phyloP scores from a whole-genome alignment of 2,329 filamentous ascomycete genomes.

The Clarireedia monteithiana region DNA sequence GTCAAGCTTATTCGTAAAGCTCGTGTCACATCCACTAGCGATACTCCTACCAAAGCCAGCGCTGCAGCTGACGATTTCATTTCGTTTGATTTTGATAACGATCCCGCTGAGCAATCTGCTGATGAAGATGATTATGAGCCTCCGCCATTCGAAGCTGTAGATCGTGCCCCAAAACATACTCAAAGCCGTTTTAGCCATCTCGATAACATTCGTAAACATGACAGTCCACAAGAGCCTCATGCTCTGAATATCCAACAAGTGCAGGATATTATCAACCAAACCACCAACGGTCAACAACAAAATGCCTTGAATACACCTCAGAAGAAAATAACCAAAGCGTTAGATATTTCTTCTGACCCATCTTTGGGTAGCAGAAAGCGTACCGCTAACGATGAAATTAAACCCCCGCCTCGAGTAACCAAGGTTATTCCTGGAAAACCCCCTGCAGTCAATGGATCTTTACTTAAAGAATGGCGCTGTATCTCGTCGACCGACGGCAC shows the following conservation, averaged over 20 bases:
- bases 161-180: not conserved
- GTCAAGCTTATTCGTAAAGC: slow-evolving; percentile 90
- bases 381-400: slow-evolving; percentile 59
- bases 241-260: not conserved
- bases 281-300: not conserved
- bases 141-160: slow-evolving; percentile 17
- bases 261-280: not conserved
- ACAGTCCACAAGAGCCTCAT: not conserved
- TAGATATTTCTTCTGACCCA: slow-evolving; percentile 31
- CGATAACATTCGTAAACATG: slow-evolving; percentile 6
- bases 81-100: slow-evolving; percentile 64
- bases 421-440: slow-evolving; percentile 15
- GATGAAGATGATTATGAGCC: slow-evolving; percentile 3
- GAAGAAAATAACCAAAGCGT: not conserved
- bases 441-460: slow-evolving; percentile 19
- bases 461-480: slow-evolving; percentile 37
- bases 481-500: slow-evolving; percentile 33
- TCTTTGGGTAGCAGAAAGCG: slow-evolving; percentile 65
- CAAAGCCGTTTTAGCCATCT: slow-evolving; percentile 4
- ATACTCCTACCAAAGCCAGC: slow-evolving; percentile 41
- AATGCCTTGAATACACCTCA: not conserved
- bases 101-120: slow-evolving; percentile 22
- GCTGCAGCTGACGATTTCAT: slow-evolving; percentile 77
- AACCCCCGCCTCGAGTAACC: slow-evolving; percentile 26
- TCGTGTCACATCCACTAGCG: slow-evolving; percentile 50